Percentiles rank a stretch among this genome's conserved stretches.
These are phyloP conservation scores for Aspergillus sp. DNA, from an alignment of 2,329 filamentous ascomycete genomes.

Conservation along the genomic window DNA sequence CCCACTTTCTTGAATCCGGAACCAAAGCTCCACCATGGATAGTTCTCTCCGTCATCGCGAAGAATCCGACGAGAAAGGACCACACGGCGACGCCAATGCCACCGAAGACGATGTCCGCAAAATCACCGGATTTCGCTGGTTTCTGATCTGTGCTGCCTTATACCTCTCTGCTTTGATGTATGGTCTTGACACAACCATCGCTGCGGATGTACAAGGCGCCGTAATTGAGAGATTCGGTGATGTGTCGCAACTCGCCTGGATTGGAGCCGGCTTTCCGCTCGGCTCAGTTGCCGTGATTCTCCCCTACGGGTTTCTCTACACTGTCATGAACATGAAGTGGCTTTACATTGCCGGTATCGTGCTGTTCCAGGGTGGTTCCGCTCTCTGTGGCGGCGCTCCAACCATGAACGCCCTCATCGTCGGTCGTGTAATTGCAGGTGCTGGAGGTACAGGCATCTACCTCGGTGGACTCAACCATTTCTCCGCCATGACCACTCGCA, in stretches of 20 bases:
- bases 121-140: slow-evolving; percentile 17
- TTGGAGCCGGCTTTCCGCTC: slow-evolving; percentile 46
- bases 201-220: slow-evolving; percentile 50
- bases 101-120: background rate
- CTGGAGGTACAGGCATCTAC: slow-evolving; percentile 35
- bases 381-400: slow-evolving; percentile 47
- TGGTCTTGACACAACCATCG: slow-evolving; percentile 50
- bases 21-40: background rate
- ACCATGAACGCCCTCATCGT: slow-evolving; percentile 51
- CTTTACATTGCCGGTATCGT: slow-evolving; percentile 28
- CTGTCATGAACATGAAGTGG: slow-evolving; percentile 48
- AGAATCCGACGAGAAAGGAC: background rate
- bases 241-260: slow-evolving; percentile 46
- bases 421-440: slow-evolving; percentile 35
- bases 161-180: slow-evolving; percentile 43
- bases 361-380: slow-evolving; percentile 31
- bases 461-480: slow-evolving; percentile 9
- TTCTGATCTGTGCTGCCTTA: slow-evolving; percentile 26
- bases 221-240: slow-evolving; percentile 44
- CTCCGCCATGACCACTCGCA: slow-evolving; percentile 2
- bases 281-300: slow-evolving; percentile 45
- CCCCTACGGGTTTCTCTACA: slow-evolving; percentile 28
- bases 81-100: background rate
- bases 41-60: background rate
- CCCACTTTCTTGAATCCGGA: too few species aligned